These are phyloP conservation scores for Yarrowia sp. DNA, from an alignment of 805 yeast genomes.

Conservation along the genomic window DNA sequence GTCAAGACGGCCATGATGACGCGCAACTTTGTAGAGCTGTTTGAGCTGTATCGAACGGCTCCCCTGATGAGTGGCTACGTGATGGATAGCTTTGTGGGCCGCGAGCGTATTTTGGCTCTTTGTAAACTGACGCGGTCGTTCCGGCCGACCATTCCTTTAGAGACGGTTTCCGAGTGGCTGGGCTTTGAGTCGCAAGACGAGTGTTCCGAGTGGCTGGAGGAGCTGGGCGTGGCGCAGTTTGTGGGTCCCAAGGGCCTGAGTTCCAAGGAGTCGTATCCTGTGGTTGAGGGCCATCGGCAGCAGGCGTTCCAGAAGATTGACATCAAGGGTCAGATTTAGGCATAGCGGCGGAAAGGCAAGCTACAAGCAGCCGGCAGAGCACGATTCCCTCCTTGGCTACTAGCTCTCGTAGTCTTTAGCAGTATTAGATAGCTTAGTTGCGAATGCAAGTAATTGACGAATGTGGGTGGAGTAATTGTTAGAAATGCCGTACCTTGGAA, in stretches of 20 bases:
- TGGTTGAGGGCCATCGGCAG: conserved; percentile 42
- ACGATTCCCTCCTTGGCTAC: background rate
- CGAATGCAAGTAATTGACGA: background rate
- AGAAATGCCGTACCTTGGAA: too few species aligned
- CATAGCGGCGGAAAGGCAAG: too few species aligned
- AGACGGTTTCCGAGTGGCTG: conserved; percentile 33
- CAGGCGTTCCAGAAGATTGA: conserved; percentile 60
- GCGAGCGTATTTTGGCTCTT: conserved; percentile 58
- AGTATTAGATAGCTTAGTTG: background rate
- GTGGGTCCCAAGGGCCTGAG: conserved; percentile 29
- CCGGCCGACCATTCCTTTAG: conserved; percentile 36
- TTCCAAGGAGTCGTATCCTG: conserved; percentile 35
- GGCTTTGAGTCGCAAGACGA: conserved; percentile 44
- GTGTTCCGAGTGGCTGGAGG: conserved; percentile 45
- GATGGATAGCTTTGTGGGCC: conserved; percentile 53
- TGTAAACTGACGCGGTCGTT: conserved; percentile 57
- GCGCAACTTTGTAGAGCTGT: conserved; percentile 55
- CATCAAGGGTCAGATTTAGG: conserved; percentile 74
- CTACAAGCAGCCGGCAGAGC: background rate
- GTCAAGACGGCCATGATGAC: conserved; percentile 41
- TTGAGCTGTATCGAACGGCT: conserved; percentile 45
- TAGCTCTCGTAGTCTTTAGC: conserved; percentile 3
- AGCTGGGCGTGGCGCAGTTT: conserved; percentile 42
- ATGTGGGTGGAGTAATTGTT: too few species aligned
- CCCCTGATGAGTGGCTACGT: conserved; percentile 47